Percentiles rank a stretch among this genome's conserved stretches.
Conservation (phyloP, 768 basidiomycete species). For the Porpolomopsis calyptriformis region DNA sequence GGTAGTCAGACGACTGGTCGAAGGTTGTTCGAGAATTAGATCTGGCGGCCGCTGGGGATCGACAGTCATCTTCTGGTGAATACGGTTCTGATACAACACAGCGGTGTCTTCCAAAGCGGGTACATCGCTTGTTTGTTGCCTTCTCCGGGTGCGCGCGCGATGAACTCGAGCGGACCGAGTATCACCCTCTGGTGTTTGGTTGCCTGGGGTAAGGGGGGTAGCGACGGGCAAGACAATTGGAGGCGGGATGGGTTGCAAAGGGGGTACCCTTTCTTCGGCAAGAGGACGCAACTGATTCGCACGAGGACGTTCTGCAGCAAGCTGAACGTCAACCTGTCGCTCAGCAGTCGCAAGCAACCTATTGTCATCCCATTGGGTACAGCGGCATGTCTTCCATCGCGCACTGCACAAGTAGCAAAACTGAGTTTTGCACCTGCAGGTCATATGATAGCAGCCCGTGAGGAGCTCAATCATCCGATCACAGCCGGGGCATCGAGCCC, state of each 20-base stretch:
- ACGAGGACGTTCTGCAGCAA: not conserved
- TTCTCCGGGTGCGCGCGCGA: too few species aligned
- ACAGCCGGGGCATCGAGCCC: constrained; percentile 59
- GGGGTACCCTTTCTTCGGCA: not conserved
- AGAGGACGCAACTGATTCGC: not conserved
- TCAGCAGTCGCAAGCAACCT: constrained; percentile 3
- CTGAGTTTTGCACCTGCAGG: constrained; percentile 34
- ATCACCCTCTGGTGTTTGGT: not conserved
- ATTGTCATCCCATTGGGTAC: constrained; percentile 6
- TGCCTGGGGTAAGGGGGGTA: not conserved
- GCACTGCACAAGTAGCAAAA: constrained; percentile 6
- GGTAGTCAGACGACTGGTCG: not conserved
- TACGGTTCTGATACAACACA: not conserved
- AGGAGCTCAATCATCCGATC: constrained; percentile 43
- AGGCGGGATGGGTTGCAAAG: not conserved
- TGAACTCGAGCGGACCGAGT: not conserved
- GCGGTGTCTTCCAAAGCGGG: not conserved
- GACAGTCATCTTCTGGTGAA: not conserved
- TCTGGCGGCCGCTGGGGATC: not conserved
- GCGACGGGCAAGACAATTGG: not conserved
- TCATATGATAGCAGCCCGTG: constrained; percentile 56
- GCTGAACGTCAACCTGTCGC: not conserved
- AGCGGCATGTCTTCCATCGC: constrained; percentile 3
- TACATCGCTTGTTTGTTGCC: not conserved
- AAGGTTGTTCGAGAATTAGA: not conserved